Percentiles rank a stretch among this genome's conserved stretches.
phyloP scores from a whole-genome alignment of 2,329 filamentous ascomycete species.

The Colletotrichum nymphaeae region DNA sequence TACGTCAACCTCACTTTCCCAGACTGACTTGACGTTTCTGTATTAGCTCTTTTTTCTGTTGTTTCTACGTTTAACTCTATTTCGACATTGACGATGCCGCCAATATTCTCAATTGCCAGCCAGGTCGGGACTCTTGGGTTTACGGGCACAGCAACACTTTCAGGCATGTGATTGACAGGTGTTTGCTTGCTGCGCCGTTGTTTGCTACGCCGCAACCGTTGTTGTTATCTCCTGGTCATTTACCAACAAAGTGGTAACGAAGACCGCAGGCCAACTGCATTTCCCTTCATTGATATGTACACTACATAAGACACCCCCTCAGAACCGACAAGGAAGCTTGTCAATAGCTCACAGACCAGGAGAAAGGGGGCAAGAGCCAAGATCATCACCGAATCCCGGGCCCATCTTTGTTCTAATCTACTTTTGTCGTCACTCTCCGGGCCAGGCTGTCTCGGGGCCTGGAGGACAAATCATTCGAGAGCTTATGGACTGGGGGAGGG shows the following conservation, averaged over 20 bases:
- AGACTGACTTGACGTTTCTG: constrained; percentile 12
- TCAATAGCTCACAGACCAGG: constrained; percentile 13
- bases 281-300: not conserved
- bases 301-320: not conserved
- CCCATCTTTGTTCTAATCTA: not conserved
- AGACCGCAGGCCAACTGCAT: constrained; percentile 2
- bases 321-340: constrained; percentile 6
- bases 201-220: constrained; percentile 4
- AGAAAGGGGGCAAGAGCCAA: constrained; percentile 30
- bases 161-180: not conserved
- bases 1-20: constrained; percentile 1
- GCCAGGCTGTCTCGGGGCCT: constrained; percentile 15
- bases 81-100: constrained; percentile 21
- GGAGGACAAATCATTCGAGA: not conserved
- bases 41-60: constrained; percentile 13
- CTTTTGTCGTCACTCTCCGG: constrained; percentile 23
- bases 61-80: constrained; percentile 27
- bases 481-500: not conserved
- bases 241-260: constrained; percentile 32
- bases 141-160: not conserved
- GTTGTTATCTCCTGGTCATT: constrained; percentile 25
- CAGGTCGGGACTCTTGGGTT: not conserved
- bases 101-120: not conserved
- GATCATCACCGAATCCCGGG: not conserved
- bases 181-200: not conserved